Percentiles rank a stretch among this genome's conserved stretches.
These are phyloP conservation scores for Akanthomyces uredinophilus DNA, from an alignment of 2,329 filamentous ascomycete species.

Conservation along the genomic window DNA sequence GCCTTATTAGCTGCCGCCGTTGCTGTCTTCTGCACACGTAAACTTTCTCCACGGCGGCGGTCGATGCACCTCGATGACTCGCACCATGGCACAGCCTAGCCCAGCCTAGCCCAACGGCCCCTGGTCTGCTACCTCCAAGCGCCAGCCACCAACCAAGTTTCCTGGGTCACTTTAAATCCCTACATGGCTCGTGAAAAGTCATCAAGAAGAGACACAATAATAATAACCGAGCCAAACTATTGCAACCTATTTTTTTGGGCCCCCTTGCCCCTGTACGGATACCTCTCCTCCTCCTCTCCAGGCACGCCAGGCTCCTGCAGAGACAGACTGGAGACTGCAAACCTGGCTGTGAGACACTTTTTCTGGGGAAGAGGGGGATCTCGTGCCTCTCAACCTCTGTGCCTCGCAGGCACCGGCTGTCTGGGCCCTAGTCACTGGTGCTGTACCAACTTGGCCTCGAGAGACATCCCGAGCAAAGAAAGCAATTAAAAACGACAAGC, in stretches of 20 bases:
- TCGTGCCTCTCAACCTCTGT: too few relatives aligned
- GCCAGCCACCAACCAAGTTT: neutral
- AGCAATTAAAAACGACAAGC: neutral
- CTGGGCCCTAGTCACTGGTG: neutral
- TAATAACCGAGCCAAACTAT: neutral
- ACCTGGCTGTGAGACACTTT: neutral
- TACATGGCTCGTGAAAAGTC: too few relatives aligned
- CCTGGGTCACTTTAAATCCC: neutral
- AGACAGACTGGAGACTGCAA: neutral
- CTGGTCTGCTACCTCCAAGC: neutral
- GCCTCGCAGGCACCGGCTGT: neutral
- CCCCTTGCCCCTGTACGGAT: neutral
- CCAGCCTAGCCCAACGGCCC: neutral
- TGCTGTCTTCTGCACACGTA: neutral
- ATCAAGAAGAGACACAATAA: neutral
- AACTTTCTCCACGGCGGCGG: neutral
- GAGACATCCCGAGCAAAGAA: neutral
- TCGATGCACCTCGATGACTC: slow-evolving; percentile 6
- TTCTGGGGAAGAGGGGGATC: neutral
- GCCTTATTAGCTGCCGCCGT: neutral
- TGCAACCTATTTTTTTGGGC: neutral
- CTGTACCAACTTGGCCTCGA: neutral
- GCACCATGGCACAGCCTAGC: neutral
- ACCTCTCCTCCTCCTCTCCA: too few relatives aligned
- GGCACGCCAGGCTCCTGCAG: too few relatives aligned